Evolutionary conservation across 2,329 filamentous ascomycete genomes (phyloP).

Genomic region (Colletotrichum australisinense): DNA sequence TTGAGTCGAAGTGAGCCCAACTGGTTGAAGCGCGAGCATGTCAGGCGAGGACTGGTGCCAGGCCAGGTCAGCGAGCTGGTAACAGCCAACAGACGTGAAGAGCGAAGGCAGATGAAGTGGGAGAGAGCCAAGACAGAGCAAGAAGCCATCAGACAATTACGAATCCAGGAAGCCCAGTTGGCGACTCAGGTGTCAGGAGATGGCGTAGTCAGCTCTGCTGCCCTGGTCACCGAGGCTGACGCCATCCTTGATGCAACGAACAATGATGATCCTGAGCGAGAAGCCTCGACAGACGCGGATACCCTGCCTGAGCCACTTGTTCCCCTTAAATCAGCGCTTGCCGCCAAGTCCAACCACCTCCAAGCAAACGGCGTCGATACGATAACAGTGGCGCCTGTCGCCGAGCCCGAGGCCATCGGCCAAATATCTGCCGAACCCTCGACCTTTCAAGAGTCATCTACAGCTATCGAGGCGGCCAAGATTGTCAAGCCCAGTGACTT

Average conservation of each 20-base stretch:
- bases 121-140: constrained; percentile 90
- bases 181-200: neutral
- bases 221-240: neutral
- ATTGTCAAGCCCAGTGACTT: constrained; percentile 28
- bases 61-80: constrained; percentile 83
- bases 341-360: neutral
- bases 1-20: constrained; percentile 94
- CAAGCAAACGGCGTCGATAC: constrained; percentile 1
- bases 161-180: constrained; percentile 56
- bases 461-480: neutral
- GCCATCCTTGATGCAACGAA: neutral
- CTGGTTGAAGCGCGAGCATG: constrained; percentile 88
- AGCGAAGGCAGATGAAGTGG: constrained; percentile 87
- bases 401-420: neutral
- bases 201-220: neutral
- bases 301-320: constrained; percentile 18
- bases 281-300: constrained; percentile 16
- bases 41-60: constrained; percentile 72
- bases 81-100: constrained; percentile 80
- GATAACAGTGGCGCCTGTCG: neutral
- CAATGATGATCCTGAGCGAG: constrained; percentile 14
- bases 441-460: neutral
- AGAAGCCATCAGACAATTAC: constrained; percentile 81
- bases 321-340: neutral
- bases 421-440: neutral